These are phyloP conservation scores for Acarospora socialis DNA, from an alignment of 2,329 filamentous ascomycete species.

Conservation along the genomic window DNA sequence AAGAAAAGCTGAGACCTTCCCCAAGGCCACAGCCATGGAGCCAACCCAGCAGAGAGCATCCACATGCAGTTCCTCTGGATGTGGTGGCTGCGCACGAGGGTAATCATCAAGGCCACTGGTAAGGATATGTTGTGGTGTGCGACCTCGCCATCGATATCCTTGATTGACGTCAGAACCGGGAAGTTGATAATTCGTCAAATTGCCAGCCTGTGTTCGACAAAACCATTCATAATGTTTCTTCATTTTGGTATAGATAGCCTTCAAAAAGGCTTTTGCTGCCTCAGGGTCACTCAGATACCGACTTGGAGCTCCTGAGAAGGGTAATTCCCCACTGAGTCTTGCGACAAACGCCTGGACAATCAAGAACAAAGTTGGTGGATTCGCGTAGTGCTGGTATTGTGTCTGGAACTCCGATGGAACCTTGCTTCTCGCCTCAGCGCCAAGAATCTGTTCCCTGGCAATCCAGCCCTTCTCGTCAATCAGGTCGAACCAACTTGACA, in stretches of 20 bases:
- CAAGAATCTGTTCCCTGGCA: conserved; percentile 70
- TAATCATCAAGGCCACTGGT: conserved; percentile 79
- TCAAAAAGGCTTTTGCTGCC: conserved; percentile 1
- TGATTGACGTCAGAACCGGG: conserved; percentile 48
- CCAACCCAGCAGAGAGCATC: conserved; percentile 78
- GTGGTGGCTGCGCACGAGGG: conserved; percentile 65
- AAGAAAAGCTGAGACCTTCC: conserved; percentile 54
- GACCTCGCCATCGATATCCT: conserved; percentile 70
- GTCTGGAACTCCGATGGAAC: conserved; percentile 69
- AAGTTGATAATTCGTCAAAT: conserved; percentile 1
- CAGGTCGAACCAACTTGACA: conserved; percentile 73
- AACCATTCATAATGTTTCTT: conserved; percentile 4
- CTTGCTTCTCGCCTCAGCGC: conserved; percentile 65
- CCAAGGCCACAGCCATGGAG: conserved; percentile 61
- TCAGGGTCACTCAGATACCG: background rate
- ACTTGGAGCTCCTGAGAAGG: background rate
- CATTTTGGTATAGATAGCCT: conserved; percentile 1
- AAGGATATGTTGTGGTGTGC: conserved; percentile 60
- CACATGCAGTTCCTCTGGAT: conserved; percentile 72
- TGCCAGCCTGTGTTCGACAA: background rate
- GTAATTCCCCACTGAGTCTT: conserved; percentile 53
- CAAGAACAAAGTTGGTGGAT: conserved; percentile 71
- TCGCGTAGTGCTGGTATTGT: conserved; percentile 81
- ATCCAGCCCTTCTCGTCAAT: conserved; percentile 87
- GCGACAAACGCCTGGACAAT: conserved; percentile 61